These are phyloP conservation scores for Knoxdaviesia proteae DNA, from an alignment of 2,329 filamentous ascomycete genomes.

Conservation along the genomic window DNA sequence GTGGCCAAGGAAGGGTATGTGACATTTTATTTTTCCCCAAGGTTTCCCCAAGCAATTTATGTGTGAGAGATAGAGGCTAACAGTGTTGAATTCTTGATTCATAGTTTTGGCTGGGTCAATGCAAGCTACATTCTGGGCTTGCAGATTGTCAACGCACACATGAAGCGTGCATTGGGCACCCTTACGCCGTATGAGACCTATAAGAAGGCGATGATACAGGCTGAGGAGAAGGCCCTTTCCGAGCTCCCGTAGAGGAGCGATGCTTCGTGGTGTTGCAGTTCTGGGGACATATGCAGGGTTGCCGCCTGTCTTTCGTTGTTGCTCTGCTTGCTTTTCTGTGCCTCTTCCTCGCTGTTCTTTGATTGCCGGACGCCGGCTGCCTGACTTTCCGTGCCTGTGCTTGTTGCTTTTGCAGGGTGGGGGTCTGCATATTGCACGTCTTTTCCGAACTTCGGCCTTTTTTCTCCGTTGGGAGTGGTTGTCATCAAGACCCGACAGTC, in stretches of 20 bases:
- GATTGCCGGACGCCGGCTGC: no score
- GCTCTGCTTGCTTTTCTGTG: no score
- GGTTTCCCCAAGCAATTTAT: not conserved
- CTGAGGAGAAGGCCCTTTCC: conserved; percentile 30
- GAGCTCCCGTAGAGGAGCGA: conserved; percentile 11
- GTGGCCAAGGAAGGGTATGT: conserved; percentile 89
- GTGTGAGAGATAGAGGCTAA: conserved; percentile 9
- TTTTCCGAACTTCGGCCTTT: no score
- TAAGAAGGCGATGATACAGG: conserved; percentile 41
- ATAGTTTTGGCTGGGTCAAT: conserved; percentile 95
- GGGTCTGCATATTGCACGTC: no score
- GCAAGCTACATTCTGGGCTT: conserved; percentile 91
- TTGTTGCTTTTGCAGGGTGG: no score
- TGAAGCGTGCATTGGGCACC: conserved; percentile 71
- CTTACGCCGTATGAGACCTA: conserved; percentile 75
- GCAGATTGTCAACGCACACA: conserved; percentile 71
- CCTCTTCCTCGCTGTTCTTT: no score
- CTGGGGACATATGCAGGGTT: no score
- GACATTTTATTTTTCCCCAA: conserved; percentile 1
- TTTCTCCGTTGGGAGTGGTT: no score
- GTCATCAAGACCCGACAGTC: no score
- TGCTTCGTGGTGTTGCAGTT: no score
- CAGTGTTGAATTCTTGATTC: conserved; percentile 1
- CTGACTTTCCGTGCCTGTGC: no score
- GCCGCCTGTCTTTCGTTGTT: no score